Conservation (phyloP, 192 early-diverging fungal species). For the Coemansia sp. region DNA sequence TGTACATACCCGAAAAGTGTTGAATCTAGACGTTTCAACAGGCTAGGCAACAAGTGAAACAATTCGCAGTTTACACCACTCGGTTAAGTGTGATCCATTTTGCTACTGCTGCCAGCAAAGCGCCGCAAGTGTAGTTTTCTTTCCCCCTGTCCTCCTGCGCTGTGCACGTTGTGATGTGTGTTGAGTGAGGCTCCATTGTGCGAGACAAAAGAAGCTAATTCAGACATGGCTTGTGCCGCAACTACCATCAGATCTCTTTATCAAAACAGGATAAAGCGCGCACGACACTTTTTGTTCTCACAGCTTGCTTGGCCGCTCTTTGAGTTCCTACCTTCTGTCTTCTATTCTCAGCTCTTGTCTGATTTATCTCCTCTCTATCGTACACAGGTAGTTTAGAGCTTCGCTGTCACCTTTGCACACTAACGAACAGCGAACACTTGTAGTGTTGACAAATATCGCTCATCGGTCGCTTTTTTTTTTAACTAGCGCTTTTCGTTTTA, state of each 20-base stretch:
- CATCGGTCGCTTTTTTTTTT: neutral
- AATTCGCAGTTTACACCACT: neutral
- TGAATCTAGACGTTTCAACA: neutral
- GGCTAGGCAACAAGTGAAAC: neutral
- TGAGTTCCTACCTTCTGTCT: neutral
- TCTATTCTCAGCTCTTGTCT: neutral
- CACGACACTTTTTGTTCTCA: neutral
- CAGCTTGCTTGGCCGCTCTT: neutral
- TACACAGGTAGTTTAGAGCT: neutral
- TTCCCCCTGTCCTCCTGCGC: conserved; percentile 6
- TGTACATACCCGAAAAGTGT: neutral
- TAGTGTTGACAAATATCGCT: neutral
- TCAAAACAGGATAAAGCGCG: neutral
- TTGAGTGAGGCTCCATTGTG: neutral
- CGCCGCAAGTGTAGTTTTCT: neutral
- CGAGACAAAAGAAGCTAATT: neutral
- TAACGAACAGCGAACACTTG: neutral
- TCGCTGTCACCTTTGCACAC: neutral
- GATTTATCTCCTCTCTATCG: neutral
- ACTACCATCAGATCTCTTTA: neutral
- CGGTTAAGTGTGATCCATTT: neutral
- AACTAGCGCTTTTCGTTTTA: neutral
- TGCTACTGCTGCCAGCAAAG: neutral
- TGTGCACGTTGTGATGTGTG: neutral
- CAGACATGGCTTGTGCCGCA: neutral